phyloP scores from a whole-genome alignment of 164 flowering plant genomes.

The Pachysandra terminalis region DNA sequence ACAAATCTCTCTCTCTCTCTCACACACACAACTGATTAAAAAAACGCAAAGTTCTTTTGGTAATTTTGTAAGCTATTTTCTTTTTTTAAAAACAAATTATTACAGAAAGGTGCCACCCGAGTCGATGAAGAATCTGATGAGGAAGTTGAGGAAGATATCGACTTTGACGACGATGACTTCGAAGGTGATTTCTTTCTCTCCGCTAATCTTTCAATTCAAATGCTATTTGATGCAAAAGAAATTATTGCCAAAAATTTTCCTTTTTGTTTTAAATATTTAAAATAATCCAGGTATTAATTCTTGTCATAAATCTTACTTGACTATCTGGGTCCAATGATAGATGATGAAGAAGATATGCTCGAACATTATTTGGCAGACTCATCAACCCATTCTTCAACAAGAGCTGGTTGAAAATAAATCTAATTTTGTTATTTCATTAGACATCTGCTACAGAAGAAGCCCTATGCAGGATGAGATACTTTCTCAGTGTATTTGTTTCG shows the following conservation, averaged over 20 bases:
- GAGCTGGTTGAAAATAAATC: slow-evolving; percentile 15
- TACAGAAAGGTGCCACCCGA: slow-evolving; percentile 70
- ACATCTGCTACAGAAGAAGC: neutral
- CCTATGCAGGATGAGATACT: neutral
- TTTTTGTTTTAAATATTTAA: too few relatives aligned
- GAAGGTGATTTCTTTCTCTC: slow-evolving; percentile 51
- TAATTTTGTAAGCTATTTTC: too few relatives aligned
- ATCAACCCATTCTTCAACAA: slow-evolving; percentile 39
- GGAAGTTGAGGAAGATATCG: slow-evolving; percentile 86
- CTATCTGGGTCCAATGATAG: slow-evolving; percentile 30
- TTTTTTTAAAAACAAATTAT: too few relatives aligned
- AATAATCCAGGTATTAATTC: neutral
- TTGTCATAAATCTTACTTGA: neutral
- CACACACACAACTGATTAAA: too few relatives aligned
- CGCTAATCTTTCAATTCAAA: neutral
- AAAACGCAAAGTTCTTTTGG: too few relatives aligned
- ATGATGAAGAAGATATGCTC: slow-evolving; percentile 97
- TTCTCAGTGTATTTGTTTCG: neutral
- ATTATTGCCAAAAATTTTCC: too few relatives aligned
- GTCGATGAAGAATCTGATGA: slow-evolving; percentile 59
- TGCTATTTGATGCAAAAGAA: too few relatives aligned
- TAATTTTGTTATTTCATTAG: neutral
- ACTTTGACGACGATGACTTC: slow-evolving; percentile 88
- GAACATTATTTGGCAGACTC: slow-evolving; percentile 88
- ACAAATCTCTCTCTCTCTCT: too few relatives aligned